phyloP scores from a whole-genome alignment of 2,329 filamentous ascomycete genomes.

The Trichophaea hybrida region DNA sequence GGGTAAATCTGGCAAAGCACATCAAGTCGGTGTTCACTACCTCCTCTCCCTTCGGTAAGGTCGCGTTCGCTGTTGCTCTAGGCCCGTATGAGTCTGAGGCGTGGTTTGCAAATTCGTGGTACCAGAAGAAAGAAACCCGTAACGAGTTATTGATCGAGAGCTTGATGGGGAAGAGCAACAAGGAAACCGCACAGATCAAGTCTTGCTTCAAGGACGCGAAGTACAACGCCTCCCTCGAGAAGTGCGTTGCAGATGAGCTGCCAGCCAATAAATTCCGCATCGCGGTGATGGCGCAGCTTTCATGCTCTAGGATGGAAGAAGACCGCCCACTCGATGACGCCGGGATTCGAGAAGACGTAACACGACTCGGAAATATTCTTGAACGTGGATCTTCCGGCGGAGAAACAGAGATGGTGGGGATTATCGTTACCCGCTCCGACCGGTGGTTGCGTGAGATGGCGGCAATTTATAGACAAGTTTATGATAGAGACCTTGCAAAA shows the following conservation, averaged over 20 bases:
- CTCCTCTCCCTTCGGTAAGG: slow-evolving; percentile 63
- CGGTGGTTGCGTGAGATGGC: slow-evolving; percentile 68
- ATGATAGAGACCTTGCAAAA: slow-evolving; percentile 67
- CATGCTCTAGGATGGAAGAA: slow-evolving; percentile 65
- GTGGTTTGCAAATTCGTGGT: slow-evolving; percentile 98
- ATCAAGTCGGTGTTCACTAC: slow-evolving; percentile 58
- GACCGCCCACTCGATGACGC: slow-evolving; percentile 52
- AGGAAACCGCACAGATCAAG: slow-evolving; percentile 79
- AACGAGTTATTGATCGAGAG: slow-evolving; percentile 71
- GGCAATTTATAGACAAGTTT: slow-evolving; percentile 57
- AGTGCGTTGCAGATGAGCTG: slow-evolving; percentile 83
- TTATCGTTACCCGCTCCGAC: slow-evolving; percentile 70
- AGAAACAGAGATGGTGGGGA: slow-evolving; percentile 60
- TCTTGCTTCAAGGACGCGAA: slow-evolving; percentile 81
- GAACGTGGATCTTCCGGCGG: slow-evolving; percentile 24
- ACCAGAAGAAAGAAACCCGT: slow-evolving; percentile 42
- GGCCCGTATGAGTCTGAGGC: slow-evolving; percentile 86
- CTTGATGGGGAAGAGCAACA: slow-evolving; percentile 76
- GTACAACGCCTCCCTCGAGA: slow-evolving; percentile 63
- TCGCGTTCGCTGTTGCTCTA: slow-evolving; percentile 75
- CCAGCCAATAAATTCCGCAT: slow-evolving; percentile 93
- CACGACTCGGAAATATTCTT: slow-evolving; percentile 15
- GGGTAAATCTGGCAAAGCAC: slow-evolving; percentile 74
- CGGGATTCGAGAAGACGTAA: slow-evolving; percentile 16
- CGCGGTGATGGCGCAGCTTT: slow-evolving; percentile 68